phyloP scores from a whole-genome alignment of 208 protist species.

The Trypanosoma brucei region DNA sequence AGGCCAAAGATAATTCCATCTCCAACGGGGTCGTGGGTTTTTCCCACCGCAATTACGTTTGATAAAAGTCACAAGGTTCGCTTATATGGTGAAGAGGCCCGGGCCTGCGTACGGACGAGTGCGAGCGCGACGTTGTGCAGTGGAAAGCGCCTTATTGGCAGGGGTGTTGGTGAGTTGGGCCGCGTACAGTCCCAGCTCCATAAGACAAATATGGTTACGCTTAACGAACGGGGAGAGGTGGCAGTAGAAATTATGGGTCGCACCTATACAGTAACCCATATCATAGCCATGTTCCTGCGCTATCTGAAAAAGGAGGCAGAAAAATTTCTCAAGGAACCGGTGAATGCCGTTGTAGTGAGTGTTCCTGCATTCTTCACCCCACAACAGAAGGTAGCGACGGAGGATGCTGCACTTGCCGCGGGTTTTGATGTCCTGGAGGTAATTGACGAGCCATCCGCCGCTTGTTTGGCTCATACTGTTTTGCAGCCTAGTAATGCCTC shows the following conservation, averaged over 20 bases:
- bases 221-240: constrained; percentile 86
- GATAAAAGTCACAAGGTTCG: constrained; percentile 86
- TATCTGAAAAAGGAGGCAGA: constrained; percentile 87
- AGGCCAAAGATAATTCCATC: constrained; percentile 89
- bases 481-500: constrained; percentile 25
- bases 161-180: constrained; percentile 80
- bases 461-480: constrained; percentile 85
- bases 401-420: constrained; percentile 87
- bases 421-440: constrained; percentile 91
- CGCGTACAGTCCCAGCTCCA: constrained; percentile 71
- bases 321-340: constrained; percentile 73
- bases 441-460: constrained; percentile 91
- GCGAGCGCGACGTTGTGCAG: constrained; percentile 86
- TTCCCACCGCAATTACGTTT: constrained; percentile 88
- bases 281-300: constrained; percentile 91
- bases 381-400: constrained; percentile 89
- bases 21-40: constrained; percentile 89
- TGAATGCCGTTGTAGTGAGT: constrained; percentile 83
- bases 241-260: constrained; percentile 85
- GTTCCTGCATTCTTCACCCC: constrained; percentile 92
- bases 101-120: constrained; percentile 80
- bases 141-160: constrained; percentile 88
- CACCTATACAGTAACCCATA: constrained; percentile 88
- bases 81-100: constrained; percentile 85
- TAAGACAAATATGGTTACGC: constrained; percentile 85